These are phyloP conservation scores for Cucumis sativus DNA, from an alignment of 306 rosid genomes.

Conservation along the genomic window DNA sequence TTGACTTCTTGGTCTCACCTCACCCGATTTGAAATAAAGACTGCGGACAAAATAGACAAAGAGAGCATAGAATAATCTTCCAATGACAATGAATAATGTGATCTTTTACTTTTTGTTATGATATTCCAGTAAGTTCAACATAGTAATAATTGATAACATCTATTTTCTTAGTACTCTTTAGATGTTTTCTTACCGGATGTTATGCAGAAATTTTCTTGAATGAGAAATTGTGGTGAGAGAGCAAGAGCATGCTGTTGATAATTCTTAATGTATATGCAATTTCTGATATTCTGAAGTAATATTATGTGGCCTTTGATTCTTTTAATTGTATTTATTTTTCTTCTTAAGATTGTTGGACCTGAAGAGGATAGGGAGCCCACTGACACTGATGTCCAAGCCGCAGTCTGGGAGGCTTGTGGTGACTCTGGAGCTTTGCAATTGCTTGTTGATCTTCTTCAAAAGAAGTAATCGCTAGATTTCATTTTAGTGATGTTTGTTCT, in stretches of 20 bases:
- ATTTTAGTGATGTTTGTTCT: background rate
- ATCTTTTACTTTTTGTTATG: background rate
- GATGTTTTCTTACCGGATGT: background rate
- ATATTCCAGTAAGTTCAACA: background rate
- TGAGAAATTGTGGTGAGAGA: background rate
- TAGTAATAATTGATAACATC: background rate
- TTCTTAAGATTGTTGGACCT: conserved; percentile 58
- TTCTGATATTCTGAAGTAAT: background rate
- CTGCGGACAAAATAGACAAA: background rate
- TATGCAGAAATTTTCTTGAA: background rate
- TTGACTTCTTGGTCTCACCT: background rate
- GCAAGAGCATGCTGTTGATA: background rate
- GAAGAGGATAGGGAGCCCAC: conserved; percentile 49
- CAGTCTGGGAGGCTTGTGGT: conserved; percentile 93
- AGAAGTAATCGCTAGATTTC: conserved; percentile 33
- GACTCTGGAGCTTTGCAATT: conserved; percentile 86
- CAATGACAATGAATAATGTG: background rate
- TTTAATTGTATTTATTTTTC: conserved; percentile 7
- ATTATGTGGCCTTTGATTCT: background rate
- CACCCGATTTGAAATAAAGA: background rate
- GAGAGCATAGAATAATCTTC: background rate
- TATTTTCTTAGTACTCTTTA: background rate
- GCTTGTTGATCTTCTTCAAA: conserved; percentile 85
- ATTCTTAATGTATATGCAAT: background rate
- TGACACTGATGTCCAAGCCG: conserved; percentile 72